phyloP scores from a whole-genome alignment of 768 basidiomycete genomes.

The Podaxis sp. region DNA sequence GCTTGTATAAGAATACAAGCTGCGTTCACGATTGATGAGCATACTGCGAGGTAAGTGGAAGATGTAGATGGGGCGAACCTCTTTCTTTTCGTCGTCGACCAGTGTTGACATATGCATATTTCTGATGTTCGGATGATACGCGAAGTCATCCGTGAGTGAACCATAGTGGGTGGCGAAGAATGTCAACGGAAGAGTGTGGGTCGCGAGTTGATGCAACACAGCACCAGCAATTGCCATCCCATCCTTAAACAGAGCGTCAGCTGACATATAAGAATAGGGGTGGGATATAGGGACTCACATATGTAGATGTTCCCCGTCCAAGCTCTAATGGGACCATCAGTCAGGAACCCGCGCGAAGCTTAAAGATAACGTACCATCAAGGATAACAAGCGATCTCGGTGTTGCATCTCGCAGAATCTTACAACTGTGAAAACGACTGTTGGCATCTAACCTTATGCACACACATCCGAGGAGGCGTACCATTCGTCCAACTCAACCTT shows the following conservation, averaged over 20 bases:
- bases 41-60: neutral
- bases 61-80: constrained; percentile 45
- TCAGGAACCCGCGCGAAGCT: constrained; percentile 11
- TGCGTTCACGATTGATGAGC: constrained; percentile 28
- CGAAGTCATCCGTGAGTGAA: constrained; percentile 91
- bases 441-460: neutral
- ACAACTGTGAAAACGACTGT: constrained; percentile 48
- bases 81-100: constrained; percentile 89
- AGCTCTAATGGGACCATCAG: constrained; percentile 55
- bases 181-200: constrained; percentile 85
- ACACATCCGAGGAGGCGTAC: constrained; percentile 36
- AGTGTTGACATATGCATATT: constrained; percentile 96
- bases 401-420: constrained; percentile 94
- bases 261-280: neutral
- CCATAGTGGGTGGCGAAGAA: constrained; percentile 99
- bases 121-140: constrained; percentile 88
- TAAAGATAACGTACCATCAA: constrained; percentile 72
- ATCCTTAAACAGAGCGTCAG: constrained; percentile 49
- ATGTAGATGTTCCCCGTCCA: constrained; percentile 94
- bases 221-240: constrained; percentile 99
- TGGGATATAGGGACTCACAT: constrained; percentile 41
- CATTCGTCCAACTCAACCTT: constrained; percentile 99
- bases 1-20: constrained; percentile 95
- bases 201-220: constrained; percentile 92
- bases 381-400: constrained; percentile 88